Conservation (phyloP, 495 filamentous ascomycete species). For the Cenococcum geophilum region DNA sequence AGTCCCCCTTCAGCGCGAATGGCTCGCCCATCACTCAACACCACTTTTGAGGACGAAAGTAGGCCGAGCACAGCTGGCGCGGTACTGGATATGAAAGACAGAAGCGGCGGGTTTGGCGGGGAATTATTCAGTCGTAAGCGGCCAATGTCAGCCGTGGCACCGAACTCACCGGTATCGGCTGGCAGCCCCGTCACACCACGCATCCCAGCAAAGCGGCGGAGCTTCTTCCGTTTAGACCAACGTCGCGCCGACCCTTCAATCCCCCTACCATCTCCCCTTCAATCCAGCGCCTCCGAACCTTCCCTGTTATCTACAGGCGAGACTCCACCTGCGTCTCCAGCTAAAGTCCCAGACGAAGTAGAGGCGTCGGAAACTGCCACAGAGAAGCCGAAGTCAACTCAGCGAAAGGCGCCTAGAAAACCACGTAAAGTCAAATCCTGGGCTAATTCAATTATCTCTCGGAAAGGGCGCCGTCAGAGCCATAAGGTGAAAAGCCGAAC, state of each 20-base stretch:
- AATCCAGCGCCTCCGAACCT: constrained; percentile 19
- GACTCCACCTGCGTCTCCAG: constrained; percentile 22
- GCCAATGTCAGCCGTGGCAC: constrained; percentile 31
- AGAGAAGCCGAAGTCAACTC: constrained; percentile 15
- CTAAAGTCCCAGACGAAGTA: constrained; percentile 11
- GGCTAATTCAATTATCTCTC: constrained; percentile 69
- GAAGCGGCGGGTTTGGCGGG: constrained; percentile 11
- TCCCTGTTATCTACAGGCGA: constrained; percentile 13
- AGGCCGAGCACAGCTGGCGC: constrained; percentile 52
- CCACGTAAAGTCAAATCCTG: constrained; percentile 75
- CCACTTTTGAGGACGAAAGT: constrained; percentile 36
- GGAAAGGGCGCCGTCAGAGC: constrained; percentile 45
- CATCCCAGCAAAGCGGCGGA: constrained; percentile 28
- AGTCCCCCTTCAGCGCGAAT: constrained; percentile 35
- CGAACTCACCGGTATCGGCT: constrained; percentile 15
- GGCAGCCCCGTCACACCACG: constrained; percentile 24
- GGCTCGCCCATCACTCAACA: constrained; percentile 33
- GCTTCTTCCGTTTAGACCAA: constrained; percentile 29
- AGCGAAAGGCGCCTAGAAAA: constrained; percentile 56
- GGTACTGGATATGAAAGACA: constrained; percentile 37
- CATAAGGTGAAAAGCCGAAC: constrained; percentile 20
- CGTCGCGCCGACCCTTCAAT: constrained; percentile 19
- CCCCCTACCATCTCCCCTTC: neutral
- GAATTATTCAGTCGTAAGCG: constrained; percentile 32
- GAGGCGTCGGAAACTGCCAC: constrained; percentile 2